These are phyloP conservation scores for Rutstroemia sp. DNA, from an alignment of 2,329 filamentous ascomycete genomes.

Conservation along the genomic window DNA sequence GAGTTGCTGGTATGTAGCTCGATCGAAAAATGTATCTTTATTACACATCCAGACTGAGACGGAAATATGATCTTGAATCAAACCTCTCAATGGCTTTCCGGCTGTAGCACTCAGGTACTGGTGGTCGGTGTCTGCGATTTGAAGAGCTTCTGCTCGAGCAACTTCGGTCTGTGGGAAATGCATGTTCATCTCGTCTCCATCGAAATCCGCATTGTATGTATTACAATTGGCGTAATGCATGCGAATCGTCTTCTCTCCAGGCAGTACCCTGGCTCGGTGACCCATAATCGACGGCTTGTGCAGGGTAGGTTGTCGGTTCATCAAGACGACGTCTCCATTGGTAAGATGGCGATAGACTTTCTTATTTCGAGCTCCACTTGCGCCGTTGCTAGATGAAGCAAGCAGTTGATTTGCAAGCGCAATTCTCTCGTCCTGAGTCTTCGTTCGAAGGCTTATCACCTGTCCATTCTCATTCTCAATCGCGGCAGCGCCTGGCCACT, in stretches of 20 bases:
- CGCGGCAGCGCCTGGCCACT: constrained; percentile 88
- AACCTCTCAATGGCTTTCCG: constrained; percentile 85
- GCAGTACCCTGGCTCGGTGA: constrained; percentile 83
- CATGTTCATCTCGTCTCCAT: constrained; percentile 99
- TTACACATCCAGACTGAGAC: constrained; percentile 88
- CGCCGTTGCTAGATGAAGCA: constrained; percentile 68
- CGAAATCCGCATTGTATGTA: constrained; percentile 98
- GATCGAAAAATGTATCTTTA: constrained; percentile 83
- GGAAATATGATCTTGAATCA: constrained; percentile 98
- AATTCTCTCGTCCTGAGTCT: constrained; percentile 79
- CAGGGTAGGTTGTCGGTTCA: constrained; percentile 97
- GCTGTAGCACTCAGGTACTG: constrained; percentile 93
- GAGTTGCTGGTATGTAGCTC: constrained; percentile 87
- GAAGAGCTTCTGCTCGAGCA: constrained; percentile 83
- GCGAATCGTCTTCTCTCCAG: constrained; percentile 92
- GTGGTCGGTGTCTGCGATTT: constrained; percentile 92
- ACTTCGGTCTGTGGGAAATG: constrained; percentile 98
- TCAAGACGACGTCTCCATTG: constrained; percentile 93
- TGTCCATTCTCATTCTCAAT: constrained; percentile 96
- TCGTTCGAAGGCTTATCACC: constrained; percentile 78
- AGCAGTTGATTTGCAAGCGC: constrained; percentile 90
- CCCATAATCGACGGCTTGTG: constrained; percentile 99
- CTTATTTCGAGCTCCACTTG: constrained; percentile 76
- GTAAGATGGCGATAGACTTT: constrained; percentile 95
- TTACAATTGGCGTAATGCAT: constrained; percentile 99